Percentiles rank a stretch among this genome's conserved stretches.
Evolutionary conservation across 2,329 filamentous ascomycete species (phyloP).

Genomic region (Hymenoscyphus albidus): DNA sequence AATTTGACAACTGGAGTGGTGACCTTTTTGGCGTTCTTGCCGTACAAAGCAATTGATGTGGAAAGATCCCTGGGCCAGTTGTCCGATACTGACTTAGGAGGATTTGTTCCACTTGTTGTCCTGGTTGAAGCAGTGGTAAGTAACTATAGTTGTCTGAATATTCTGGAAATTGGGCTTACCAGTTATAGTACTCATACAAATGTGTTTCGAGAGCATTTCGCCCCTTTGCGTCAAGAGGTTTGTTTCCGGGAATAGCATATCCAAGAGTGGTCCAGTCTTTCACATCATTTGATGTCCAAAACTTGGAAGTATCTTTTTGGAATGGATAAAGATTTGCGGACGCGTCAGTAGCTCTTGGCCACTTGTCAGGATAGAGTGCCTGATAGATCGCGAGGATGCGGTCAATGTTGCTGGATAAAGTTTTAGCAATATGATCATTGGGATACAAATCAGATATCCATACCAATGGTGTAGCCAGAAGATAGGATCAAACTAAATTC

Average conservation of each 20-base stretch:
- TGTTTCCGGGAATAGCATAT: not conserved
- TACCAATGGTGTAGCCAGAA: constrained; percentile 1
- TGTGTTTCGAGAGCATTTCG: not conserved
- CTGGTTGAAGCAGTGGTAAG: not conserved
- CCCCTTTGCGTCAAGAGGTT: not conserved
- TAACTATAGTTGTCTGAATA: not conserved
- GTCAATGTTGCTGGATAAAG: constrained; percentile 4
- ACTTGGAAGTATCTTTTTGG: not conserved
- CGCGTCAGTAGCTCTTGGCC: not conserved
- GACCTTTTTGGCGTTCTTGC: not conserved
- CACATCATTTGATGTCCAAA: not conserved
- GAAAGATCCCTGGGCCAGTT: constrained; percentile 6
- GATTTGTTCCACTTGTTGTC: not conserved
- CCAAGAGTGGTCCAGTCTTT: not conserved
- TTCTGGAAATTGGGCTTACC: not conserved
- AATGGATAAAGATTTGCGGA: not conserved
- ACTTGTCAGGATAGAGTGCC: constrained; percentile 4
- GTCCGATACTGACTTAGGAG: constrained; percentile 5
- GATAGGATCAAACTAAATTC: not conserved
- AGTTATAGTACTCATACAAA: not conserved
- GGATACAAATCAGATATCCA: not conserved
- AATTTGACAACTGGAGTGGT: not conserved
- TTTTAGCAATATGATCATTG: not conserved
- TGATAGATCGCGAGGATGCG: constrained; percentile 5
- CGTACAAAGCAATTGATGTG: constrained; percentile 4